Conservation (phyloP, 192 early-diverging fungal genomes). For the Linnemannia exigua region DNA sequence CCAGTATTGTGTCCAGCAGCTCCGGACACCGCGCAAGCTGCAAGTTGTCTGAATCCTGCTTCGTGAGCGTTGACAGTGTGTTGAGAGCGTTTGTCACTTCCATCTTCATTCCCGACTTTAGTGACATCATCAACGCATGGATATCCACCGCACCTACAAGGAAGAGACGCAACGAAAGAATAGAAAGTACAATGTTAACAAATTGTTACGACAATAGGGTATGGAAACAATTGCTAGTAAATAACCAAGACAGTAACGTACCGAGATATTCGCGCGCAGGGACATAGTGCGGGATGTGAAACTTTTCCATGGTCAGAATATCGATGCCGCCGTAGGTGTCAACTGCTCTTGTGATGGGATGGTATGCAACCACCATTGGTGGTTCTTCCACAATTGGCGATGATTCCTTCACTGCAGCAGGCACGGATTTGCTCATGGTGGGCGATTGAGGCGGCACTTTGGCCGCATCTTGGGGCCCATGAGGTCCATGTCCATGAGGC, state of each 20-base stretch:
- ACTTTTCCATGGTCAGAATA: conserved; percentile 70
- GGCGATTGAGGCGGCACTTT: neutral
- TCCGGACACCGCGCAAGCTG: conserved; percentile 73
- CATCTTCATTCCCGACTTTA: conserved; percentile 81
- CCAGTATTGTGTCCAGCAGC: conserved; percentile 75
- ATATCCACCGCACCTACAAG: conserved; percentile 74
- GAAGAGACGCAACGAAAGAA: neutral
- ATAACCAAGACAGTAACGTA: conserved; percentile 31
- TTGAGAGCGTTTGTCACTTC: conserved; percentile 85
- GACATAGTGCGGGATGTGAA: conserved; percentile 62
- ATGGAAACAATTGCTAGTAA: neutral
- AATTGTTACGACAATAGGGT: neutral
- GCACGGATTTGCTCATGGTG: neutral
- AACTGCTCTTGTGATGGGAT: conserved; percentile 74
- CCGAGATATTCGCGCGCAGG: conserved; percentile 67
- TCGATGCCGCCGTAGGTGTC: conserved; percentile 86
- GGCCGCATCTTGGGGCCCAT: neutral
- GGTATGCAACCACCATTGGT: conserved; percentile 58
- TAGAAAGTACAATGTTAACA: neutral
- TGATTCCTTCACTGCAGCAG: conserved; percentile 3
- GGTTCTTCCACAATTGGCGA: neutral
- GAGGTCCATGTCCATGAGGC: conserved; percentile 31
- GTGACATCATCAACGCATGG: conserved; percentile 82
- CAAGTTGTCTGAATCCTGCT: conserved; percentile 64
- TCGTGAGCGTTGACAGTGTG: conserved; percentile 72